Evolutionary conservation across 106 monocot species (phyloP).

Genomic region (Phalaenopsis equestris): DNA sequence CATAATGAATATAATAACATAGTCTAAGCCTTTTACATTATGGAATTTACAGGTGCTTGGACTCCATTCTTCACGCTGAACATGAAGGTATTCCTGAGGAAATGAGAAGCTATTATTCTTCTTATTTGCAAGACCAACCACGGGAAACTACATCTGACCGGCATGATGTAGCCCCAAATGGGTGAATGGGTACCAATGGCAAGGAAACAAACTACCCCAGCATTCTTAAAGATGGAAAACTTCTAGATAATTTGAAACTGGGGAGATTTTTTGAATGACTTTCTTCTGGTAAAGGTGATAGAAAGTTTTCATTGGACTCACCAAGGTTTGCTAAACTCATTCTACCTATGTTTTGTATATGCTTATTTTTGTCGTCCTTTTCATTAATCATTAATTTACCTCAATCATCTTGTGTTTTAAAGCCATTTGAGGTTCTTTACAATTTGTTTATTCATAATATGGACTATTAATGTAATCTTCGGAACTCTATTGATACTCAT

Average conservation of each 20-base stretch:
- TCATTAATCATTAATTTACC: neutral
- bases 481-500: neutral
- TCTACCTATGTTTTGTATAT: neutral
- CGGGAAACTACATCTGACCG: no score
- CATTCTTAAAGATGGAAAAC: conserved; percentile 3
- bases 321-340: conserved; percentile 33
- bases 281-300: conserved; percentile 20
- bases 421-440: neutral
- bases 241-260: conserved; percentile 22
- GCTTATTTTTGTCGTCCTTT: neutral
- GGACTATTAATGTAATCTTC: neutral
- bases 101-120: conserved; percentile 52
- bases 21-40: neutral
- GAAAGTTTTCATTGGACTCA: conserved; percentile 13
- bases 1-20: neutral
- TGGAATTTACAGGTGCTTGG: conserved; percentile 50
- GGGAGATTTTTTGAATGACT: conserved; percentile 29
- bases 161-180: neutral
- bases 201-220: neutral
- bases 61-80: conserved; percentile 88
- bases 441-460: neutral
- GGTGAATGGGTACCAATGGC: neutral
- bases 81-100: conserved; percentile 78
- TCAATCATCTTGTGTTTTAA: neutral
- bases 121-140: neutral